Evolutionary conservation across 1,139 yeast genomes (phyloP), one percentile per base, ranked within the genome.

Genomic region (Yarrowia galli): DNA sequence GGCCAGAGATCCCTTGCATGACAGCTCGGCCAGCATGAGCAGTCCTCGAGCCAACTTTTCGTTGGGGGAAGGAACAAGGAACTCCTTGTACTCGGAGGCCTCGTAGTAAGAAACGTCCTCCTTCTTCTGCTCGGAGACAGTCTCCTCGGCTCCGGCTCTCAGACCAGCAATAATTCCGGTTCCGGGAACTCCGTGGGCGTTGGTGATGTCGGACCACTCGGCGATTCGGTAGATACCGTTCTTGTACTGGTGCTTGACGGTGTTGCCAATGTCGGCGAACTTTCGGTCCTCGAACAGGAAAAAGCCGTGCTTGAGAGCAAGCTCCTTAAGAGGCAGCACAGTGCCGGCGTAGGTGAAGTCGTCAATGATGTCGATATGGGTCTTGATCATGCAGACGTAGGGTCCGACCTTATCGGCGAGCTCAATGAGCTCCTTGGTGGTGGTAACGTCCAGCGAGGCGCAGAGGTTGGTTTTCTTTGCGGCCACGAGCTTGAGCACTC

Each of bases 211-310:
- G 0, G 99, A 87, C 99, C 99, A 96, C 74, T 87, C 81, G 13
- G 97, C 96, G 71, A 95, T 95, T 76, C 86, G 87, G 81, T 87
- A 92, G 4, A 92, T 89, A 61, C 99, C 99, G 54, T 96, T 91
- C 51, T 89, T 82, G 79, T 95, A 96, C 79, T 96, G 99, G 53
- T 91, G 85, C 79, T 93, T 93, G 67, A 95, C 99, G 1, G 99
- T 96, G 75, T 92, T 92, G n/a, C 99, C 99, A 74, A 96, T 96
- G 78, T 96, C 99, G 36, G 99, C 99, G 79, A 96, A 96, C 81
- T 96, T 96, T 72, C 99, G 86, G 79, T 93, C 99, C 79, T 93
- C 99, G 76, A 93, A 93, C 71, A 93, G 89, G 83, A 95, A 80
- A 74, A 93, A 93, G 71, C 89, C 85, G 79, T 92, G 95, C 76